phyloP scores from a whole-genome alignment of 176 grass and related monocot genomes.

The Oryza officinalis region DNA sequence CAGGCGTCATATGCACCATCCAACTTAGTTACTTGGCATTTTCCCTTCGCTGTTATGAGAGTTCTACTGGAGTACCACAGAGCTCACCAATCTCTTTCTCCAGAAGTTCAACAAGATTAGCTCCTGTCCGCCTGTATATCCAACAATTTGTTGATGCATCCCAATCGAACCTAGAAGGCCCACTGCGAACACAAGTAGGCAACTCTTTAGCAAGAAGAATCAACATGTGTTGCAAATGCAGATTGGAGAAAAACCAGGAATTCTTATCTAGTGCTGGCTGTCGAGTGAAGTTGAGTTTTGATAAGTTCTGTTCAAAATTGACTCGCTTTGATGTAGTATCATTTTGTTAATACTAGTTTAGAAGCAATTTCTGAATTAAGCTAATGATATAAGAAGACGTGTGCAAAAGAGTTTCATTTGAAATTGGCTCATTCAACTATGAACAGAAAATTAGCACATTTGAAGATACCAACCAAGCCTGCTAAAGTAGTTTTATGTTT shows the following conservation, averaged over 20 bases:
- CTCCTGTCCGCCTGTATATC: slow-evolving; percentile 79
- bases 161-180: slow-evolving; percentile 84
- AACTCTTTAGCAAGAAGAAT: slow-evolving; percentile 10
- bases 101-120: slow-evolving; percentile 59
- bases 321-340: background rate
- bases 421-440: background rate
- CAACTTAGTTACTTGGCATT: background rate
- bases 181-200: slow-evolving; percentile 46
- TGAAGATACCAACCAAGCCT: background rate
- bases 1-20: background rate
- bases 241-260: background rate
- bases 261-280: background rate
- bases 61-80: slow-evolving; percentile 53
- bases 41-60: slow-evolving; percentile 44
- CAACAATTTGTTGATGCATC: slow-evolving; percentile 54
- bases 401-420: background rate
- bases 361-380: background rate
- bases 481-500: background rate
- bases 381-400: background rate
- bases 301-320: background rate
- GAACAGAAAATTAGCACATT: background rate
- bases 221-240: background rate
- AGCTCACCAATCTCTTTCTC: slow-evolving; percentile 65
- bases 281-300: background rate
- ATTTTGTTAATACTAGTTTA: background rate